These are phyloP conservation scores for Amanita phalloides DNA, from an alignment of 768 basidiomycete genomes.

Conservation along the genomic window DNA sequence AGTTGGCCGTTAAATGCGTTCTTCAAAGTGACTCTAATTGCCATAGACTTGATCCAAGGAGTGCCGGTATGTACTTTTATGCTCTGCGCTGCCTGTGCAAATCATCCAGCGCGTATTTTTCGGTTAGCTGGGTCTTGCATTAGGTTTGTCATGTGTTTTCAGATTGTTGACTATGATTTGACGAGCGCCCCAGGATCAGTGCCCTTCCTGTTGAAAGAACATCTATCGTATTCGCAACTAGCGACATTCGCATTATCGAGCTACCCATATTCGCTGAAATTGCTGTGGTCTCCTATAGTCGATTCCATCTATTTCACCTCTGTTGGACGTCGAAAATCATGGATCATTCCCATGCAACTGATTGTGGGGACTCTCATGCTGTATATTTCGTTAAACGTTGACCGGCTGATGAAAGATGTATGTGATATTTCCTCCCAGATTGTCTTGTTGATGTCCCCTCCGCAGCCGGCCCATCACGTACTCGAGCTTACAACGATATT, in stretches of 20 bases:
- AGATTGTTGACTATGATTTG: neutral
- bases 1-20: neutral
- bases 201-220: constrained; percentile 91
- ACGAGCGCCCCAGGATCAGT: constrained; percentile 58
- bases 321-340: constrained; percentile 91
- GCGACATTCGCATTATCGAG: constrained; percentile 88
- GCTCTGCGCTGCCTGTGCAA: constrained; percentile 2
- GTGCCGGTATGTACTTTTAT: constrained; percentile 58
- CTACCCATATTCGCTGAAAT: constrained; percentile 94
- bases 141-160: constrained; percentile 37
- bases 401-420: constrained; percentile 73
- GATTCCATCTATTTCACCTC: constrained; percentile 79
- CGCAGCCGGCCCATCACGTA: constrained; percentile 75
- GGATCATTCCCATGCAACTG: constrained; percentile 97
- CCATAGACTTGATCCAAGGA: constrained; percentile 70
- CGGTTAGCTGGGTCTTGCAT: constrained; percentile 71
- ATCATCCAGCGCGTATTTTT: constrained; percentile 2
- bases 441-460: constrained; percentile 3
- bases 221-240: constrained; percentile 94
- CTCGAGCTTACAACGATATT: constrained; percentile 72
- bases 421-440: constrained; percentile 9
- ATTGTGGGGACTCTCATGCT: constrained; percentile 81
- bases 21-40: constrained; percentile 6
- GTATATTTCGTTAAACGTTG: constrained; percentile 63
- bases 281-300: constrained; percentile 96